These are phyloP conservation scores for Alternaria hordeiaustralica DNA, from an alignment of 2,329 filamentous ascomycete genomes.

Conservation along the genomic window DNA sequence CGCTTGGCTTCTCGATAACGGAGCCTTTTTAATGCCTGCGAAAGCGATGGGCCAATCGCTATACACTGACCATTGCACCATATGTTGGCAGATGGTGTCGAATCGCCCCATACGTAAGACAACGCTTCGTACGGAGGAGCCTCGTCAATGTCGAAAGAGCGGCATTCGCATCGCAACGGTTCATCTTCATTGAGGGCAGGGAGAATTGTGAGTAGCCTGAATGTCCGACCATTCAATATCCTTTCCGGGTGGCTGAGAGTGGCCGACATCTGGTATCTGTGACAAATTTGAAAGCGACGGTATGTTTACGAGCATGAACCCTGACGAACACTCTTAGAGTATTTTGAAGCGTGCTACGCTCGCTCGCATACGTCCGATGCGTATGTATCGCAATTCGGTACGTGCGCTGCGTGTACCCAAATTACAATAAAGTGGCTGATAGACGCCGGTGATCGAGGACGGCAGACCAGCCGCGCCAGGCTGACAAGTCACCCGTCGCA, in stretches of 20 bases:
- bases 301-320: background rate
- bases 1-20: background rate
- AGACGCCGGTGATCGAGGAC: background rate
- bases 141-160: background rate
- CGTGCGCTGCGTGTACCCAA: background rate
- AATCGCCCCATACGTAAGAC: slow-evolving; percentile 14
- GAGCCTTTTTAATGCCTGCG: slow-evolving; percentile 2
- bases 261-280: background rate
- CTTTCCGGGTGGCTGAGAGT: accelerated
- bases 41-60: background rate
- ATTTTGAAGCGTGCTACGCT: background rate
- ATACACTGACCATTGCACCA: background rate
- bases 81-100: background rate
- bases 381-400: background rate
- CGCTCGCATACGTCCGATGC: background rate
- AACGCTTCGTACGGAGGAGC: slow-evolving; percentile 10
- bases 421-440: background rate
- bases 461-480: background rate
- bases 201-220: background rate
- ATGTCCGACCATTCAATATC: background rate
- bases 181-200: background rate
- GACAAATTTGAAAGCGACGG: background rate
- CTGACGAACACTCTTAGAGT: background rate
- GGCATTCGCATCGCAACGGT: background rate
- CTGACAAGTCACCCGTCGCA: background rate